Percentiles rank a stretch among this genome's conserved stretches.
These are phyloP conservation scores for Lipomyces japonicus DNA, from an alignment of 805 yeast genomes.

Conservation along the genomic window DNA sequence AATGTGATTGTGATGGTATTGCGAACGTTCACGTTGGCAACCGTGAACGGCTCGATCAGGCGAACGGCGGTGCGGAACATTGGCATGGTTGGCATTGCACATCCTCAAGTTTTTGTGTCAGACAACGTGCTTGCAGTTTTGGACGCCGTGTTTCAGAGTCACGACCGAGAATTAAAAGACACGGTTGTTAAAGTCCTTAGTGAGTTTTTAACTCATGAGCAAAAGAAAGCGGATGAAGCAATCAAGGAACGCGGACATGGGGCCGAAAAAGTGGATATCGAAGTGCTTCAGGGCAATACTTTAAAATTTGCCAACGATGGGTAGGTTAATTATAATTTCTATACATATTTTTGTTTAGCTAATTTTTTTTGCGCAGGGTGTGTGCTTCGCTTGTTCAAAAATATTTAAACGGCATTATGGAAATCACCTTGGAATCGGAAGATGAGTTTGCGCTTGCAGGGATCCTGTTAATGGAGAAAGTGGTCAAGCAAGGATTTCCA, in stretches of 20 bases:
- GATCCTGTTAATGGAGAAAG: conserved; percentile 51
- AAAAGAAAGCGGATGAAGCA: conserved; percentile 25
- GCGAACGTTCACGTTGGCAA: conserved; percentile 49
- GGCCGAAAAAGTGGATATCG: conserved; percentile 49
- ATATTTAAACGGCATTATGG: conserved; percentile 48
- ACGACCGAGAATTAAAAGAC: conserved; percentile 45
- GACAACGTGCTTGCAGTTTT: conserved; percentile 51
- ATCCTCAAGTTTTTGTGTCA: conserved; percentile 63
- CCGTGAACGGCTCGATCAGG: conserved; percentile 40
- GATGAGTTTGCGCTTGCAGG: conserved; percentile 49
- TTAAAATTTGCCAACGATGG: conserved; percentile 57
- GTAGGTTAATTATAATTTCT: not conserved
- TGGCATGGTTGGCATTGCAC: conserved; percentile 55
- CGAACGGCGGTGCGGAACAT: conserved; percentile 52
- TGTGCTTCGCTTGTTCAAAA: conserved; percentile 70
- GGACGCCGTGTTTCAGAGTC: conserved; percentile 49
- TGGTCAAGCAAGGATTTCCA: conserved; percentile 63
- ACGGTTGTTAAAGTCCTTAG: conserved; percentile 55
- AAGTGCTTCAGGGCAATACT: conserved; percentile 54
- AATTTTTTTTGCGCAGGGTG: conserved; percentile 36
- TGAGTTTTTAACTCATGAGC: conserved; percentile 52
- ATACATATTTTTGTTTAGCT: not conserved
- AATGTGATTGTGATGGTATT: conserved; percentile 58
- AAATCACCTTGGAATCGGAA: conserved; percentile 48
- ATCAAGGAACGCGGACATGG: conserved; percentile 43